Evolutionary conservation across 2,329 filamentous ascomycete species (phyloP), one percentile per base, ranked within the genome.

Genomic region (Dactylellina sp.): DNA sequence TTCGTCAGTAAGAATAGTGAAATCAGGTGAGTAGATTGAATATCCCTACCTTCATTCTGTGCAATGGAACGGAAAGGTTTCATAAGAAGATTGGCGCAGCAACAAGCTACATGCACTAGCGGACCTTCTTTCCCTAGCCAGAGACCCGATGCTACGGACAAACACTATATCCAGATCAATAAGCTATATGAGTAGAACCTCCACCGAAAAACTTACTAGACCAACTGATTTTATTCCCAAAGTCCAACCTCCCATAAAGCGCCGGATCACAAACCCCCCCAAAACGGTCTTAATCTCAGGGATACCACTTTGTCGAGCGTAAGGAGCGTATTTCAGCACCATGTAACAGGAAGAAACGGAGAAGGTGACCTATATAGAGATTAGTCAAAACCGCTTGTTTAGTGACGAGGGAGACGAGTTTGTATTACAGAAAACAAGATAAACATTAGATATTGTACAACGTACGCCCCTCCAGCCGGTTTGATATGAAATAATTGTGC

Each of bases 81-180:
- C 87, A 95, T 96, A 79, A 97, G 93, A 7, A 97, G 82, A 80
- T 96, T 97, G 50, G 94, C 93, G 80, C 93, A 97, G 81, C 95
- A 98, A 82, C 95, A 98, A 71, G 94, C 94, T 20, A 98, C 93
- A 81, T 99, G 94, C 4, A 99, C 94, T 39, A 98, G 83, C 0
- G 94, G 94, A 0, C 94, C 94, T 84, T 99, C 94, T 81, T 98
- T 98, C 32, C 94, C 94, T 12, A 98, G 84, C 94, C 95, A 98
- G 84, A 99, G 89, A 56, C 94, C 94, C 4, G 93, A 97, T 76
- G 92, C 91, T 47, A 97, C 94, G 46, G 94, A 91, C 37, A 98
- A 86, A 80, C 93, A 93, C 88, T 96, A 72, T 11, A 1, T n/a
- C 7, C 66, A 78, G 81, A 80, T 80, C 68, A 79, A 79, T 65